A percentile compares a stretch with the other conserved stretches of the same genome.
Conservation (phyloP, 345 rosid species). For the Xanthoceras sorbifolium region DNA sequence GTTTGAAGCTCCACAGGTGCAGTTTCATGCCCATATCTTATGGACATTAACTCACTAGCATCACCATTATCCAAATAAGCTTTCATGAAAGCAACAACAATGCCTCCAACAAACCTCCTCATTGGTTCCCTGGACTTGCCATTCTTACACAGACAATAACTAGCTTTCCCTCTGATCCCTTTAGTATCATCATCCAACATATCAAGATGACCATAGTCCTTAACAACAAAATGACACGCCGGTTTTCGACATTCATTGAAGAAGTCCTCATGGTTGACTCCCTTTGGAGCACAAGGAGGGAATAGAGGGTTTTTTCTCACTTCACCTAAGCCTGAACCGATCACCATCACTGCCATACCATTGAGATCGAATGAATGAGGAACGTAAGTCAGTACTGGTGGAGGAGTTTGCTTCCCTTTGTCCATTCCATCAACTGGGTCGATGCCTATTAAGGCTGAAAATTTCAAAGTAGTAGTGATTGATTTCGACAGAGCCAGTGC, state of each 20-base stretch:
- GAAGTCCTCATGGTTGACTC: slow-evolving; percentile 75
- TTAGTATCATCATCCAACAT: slow-evolving; percentile 79
- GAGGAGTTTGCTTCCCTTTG: slow-evolving; percentile 70
- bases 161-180: slow-evolving; percentile 57
- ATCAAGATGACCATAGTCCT: slow-evolving; percentile 79
- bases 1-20: slow-evolving; percentile 59
- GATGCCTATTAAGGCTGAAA: slow-evolving; percentile 69
- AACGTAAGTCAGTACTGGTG: slow-evolving; percentile 63
- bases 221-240: slow-evolving; percentile 68
- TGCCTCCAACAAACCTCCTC: slow-evolving; percentile 79
- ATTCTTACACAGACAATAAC: slow-evolving; percentile 73
- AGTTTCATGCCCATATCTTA: slow-evolving; percentile 50
- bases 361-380: slow-evolving; percentile 71
- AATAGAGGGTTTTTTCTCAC: slow-evolving; percentile 44
- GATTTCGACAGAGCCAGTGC: slow-evolving; percentile 56
- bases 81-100: slow-evolving; percentile 61
- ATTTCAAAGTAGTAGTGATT: slow-evolving; percentile 37
- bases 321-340: slow-evolving; percentile 82
- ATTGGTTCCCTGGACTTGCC: slow-evolving; percentile 72
- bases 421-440: slow-evolving; percentile 87
- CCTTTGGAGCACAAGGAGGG: slow-evolving; percentile 80
- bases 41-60: slow-evolving; percentile 43
- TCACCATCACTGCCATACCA: slow-evolving; percentile 56
- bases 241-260: slow-evolving; percentile 64
- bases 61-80: slow-evolving; percentile 66